Base-by-base conservation (phyloP, 208 protist species). In the Leishmania gerbilli region DNA sequence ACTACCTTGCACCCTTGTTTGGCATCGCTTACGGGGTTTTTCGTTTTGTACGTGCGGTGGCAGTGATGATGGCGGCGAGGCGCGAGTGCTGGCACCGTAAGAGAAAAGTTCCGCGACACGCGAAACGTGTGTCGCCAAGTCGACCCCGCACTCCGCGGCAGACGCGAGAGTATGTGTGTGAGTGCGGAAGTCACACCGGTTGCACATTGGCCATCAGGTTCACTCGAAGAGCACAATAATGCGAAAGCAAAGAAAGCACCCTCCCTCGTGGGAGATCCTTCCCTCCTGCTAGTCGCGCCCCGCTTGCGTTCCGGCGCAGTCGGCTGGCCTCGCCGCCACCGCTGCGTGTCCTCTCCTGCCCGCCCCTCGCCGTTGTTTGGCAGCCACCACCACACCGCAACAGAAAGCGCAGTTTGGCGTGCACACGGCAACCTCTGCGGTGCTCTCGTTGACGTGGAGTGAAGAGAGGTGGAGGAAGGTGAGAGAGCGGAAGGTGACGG, bases 211-310 rank as follows among this genome's bases (percentile, higher is more conserved):
- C 40, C 67, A 24, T 71, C 37, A 49, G 42, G 67, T 49, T n/a
- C 34, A 76, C n/a, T 64, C n/a, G 56, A 19, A 80, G 79, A 78
- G 71, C 42, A 40, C 19, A 79, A 75, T 37, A 84, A 74, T n/a
- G 72, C 53, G 56, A 76, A 80, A 77, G 47, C 24, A 42, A 24
- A 45, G 21, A 9, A 24, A 24, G 19, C 6, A 24, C 60, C 8
- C 60, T 65, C 60, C 19, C n/a, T 17, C n/a, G n/a, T 65, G 60
- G n/a, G 60, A 65, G n/a, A 17, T 17, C 60, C n/a, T 34, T 65
- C 60, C 60, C 27, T n/a, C 60, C 60, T 8, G n/a, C n/a, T 37
- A 7, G 60, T 6, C 3, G 9, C n/a, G 27, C 60, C 13, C n/a
- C n/a, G 13, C 24, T n/a, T 31, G n/a, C 27, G 60, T 37, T 65